Conservation (phyloP, 768 basidiomycete genomes). For the Boletus coccyginus region DNA sequence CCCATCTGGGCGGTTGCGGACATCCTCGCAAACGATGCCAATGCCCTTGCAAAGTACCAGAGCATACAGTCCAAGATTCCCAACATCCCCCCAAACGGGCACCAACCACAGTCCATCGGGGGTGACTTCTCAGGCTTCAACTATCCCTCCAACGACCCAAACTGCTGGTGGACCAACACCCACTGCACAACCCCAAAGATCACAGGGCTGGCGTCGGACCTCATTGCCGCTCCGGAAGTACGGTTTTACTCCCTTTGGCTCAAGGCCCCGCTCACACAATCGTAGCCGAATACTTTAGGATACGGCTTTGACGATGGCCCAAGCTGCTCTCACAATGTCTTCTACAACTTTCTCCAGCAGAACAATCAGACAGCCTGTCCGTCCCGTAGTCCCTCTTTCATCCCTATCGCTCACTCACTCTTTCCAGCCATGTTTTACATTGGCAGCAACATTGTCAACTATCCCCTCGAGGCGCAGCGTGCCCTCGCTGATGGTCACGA, state of each 20-base stretch:
- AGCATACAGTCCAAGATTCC: conserved; percentile 45
- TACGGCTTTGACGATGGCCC: conserved; percentile 67
- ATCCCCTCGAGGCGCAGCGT: conserved; percentile 55
- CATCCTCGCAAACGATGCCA: conserved; percentile 41
- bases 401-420: background rate
- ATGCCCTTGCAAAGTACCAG: conserved; percentile 43
- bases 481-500: conserved; percentile 57
- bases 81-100: conserved; percentile 42
- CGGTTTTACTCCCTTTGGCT: background rate
- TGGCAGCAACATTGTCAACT: conserved; percentile 55
- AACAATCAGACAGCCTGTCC: conserved; percentile 58
- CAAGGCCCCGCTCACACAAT: background rate
- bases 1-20: conserved; percentile 41
- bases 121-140: conserved; percentile 34
- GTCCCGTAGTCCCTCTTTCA: background rate
- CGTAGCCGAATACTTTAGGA: conserved; percentile 49
- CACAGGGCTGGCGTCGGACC: conserved; percentile 41
- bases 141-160: conserved; percentile 42
- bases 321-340: conserved; percentile 61
- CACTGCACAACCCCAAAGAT: conserved; percentile 50
- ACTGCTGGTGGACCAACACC: conserved; percentile 44
- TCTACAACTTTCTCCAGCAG: conserved; percentile 51
- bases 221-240: conserved; percentile 48
- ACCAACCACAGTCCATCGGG: conserved; percentile 17
- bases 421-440: conserved; percentile 57